Percentiles rank a stretch among this genome's conserved stretches.
Conservation (phyloP, 78 protist species). For the Dictyostelium intermedium region DNA sequence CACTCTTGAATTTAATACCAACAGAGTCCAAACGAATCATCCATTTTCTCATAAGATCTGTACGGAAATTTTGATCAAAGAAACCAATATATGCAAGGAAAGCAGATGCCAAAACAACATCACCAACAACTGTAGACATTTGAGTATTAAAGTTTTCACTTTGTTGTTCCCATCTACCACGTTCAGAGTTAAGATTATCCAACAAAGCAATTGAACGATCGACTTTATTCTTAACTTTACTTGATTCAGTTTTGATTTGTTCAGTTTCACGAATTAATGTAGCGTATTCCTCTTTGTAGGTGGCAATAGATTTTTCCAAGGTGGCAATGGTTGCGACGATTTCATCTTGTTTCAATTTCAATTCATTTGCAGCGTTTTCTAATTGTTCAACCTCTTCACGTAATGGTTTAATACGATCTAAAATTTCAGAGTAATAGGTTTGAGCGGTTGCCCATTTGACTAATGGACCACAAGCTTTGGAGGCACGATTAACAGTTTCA, state of each 20-base stretch:
- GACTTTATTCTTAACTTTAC: slow-evolving; percentile 82
- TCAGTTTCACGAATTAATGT: slow-evolving; percentile 85
- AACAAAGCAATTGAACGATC: slow-evolving; percentile 89
- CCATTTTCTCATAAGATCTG: slow-evolving; percentile 84
- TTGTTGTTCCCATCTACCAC: slow-evolving; percentile 92
- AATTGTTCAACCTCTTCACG: slow-evolving; percentile 85
- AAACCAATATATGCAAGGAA: slow-evolving; percentile 96
- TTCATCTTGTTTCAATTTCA: slow-evolving; percentile 77
- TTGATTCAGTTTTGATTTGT: slow-evolving; percentile 84
- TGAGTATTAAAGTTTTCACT: slow-evolving; percentile 69
- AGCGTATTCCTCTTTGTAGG: slow-evolving; percentile 91
- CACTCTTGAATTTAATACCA: slow-evolving; percentile 61
- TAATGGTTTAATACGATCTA: slow-evolving; percentile 91
- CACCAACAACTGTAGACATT: slow-evolving; percentile 94
- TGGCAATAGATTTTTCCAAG: slow-evolving; percentile 74
- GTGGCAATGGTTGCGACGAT: slow-evolving; percentile 52
- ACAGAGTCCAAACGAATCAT: slow-evolving; percentile 61
- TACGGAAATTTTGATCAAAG: slow-evolving; percentile 84
- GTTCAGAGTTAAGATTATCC: slow-evolving; percentile 84
- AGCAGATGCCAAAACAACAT: slow-evolving; percentile 92
- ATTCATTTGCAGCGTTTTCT: slow-evolving; percentile 70
- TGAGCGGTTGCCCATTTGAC: slow-evolving; percentile 94
- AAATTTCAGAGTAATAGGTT: slow-evolving; percentile 86
- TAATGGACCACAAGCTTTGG: slow-evolving; percentile 97
- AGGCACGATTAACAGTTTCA: slow-evolving; percentile 87